Percentiles rank a stretch among this genome's conserved stretches.
Conservation (phyloP, 495 filamentous ascomycete genomes). For the Pyronema omphalodes region DNA sequence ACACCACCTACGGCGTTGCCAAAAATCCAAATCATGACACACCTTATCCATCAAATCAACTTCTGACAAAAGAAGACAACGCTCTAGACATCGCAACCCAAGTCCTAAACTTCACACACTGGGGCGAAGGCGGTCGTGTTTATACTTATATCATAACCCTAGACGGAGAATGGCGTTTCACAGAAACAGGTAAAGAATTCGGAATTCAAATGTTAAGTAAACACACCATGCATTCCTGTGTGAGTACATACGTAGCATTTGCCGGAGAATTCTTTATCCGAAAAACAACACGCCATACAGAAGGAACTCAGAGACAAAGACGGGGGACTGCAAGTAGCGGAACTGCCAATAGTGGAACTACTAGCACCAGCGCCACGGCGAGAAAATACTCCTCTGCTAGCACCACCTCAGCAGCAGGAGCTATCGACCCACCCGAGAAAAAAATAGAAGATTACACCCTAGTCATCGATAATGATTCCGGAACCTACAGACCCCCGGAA, state of each 20-base stretch:
- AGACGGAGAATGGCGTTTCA: constrained; percentile 71
- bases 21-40: constrained; percentile 20
- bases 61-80: constrained; percentile 28
- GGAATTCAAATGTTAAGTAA: constrained; percentile 82
- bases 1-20: constrained; percentile 49
- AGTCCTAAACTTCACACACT: constrained; percentile 73
- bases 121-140: constrained; percentile 64
- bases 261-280: constrained; percentile 86
- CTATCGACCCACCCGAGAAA: constrained; percentile 22
- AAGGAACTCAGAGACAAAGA: background rate
- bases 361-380: background rate
- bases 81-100: constrained; percentile 48
- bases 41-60: background rate
- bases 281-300: constrained; percentile 30
- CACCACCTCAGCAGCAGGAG: no score
- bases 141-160: constrained; percentile 87
- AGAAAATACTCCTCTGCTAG: background rate
- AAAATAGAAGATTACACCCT: constrained; percentile 62
- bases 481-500: constrained; percentile 77
- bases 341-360: constrained; percentile 15
- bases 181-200: constrained; percentile 86
- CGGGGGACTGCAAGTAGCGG: constrained; percentile 10
- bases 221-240: constrained; percentile 89
- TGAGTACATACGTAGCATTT: constrained; percentile 74
- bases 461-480: constrained; percentile 85